These are phyloP conservation scores for thale cress (Arabidopsis thaliana) DNA, from an alignment of 345 rosid species.

Conservation along the genomic window TAIR10.1 NC_003071.7:10025501-10026000, in stretches of 20 bases:
- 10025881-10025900: slow-evolving; percentile 70
- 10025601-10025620: slow-evolving; percentile 51
- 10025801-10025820: slow-evolving; percentile 22
- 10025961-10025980: slow-evolving; percentile 46
- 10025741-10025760: neutral
- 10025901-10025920: slow-evolving; percentile 44
- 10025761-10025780: too few relatives aligned
- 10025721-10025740: neutral
- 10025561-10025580: slow-evolving; percentile 66
- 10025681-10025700: slow-evolving; percentile 57
- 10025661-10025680: slow-evolving; percentile 58
- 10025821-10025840: slow-evolving; percentile 38
- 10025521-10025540: slow-evolving; percentile 59
- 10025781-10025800: slow-evolving; percentile 40
- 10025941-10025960: slow-evolving; percentile 59
- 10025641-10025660: slow-evolving; percentile 62
- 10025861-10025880: slow-evolving; percentile 58
- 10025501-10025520: slow-evolving; percentile 84
- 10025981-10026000: slow-evolving; percentile 46
- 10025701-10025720: slow-evolving; percentile 52
- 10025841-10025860: slow-evolving; percentile 46
- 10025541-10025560: slow-evolving; percentile 55
- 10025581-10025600: slow-evolving; percentile 56
- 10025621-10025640: slow-evolving; percentile 50
- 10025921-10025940: slow-evolving; percentile 45